A percentile compares a stretch with the other conserved stretches of the same genome.
phyloP scores from a whole-genome alignment of 441 rosid species.

The Pelargonium citronellum region DNA sequence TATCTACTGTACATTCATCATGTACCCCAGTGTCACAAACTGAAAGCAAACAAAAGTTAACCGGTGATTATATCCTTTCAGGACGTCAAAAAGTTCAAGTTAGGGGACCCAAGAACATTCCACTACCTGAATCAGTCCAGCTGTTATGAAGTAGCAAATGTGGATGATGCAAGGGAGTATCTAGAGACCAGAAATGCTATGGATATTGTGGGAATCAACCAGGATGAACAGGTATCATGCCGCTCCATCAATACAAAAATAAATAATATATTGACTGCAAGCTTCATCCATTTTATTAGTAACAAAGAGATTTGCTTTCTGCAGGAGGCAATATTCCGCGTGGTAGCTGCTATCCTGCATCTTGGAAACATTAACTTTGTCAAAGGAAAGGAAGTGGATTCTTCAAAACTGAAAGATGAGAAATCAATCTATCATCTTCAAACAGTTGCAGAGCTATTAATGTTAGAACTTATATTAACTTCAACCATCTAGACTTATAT shows the following conservation, averaged over 20 bases:
- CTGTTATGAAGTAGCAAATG: conserved; percentile 76
- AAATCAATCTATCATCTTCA: conserved; percentile 80
- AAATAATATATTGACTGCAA: conserved; percentile 20
- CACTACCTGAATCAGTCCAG: conserved; percentile 92
- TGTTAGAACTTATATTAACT: conserved; percentile 26
- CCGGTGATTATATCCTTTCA: conserved; percentile 29
- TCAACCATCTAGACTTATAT: conserved; percentile 6
- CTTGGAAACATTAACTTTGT: conserved; percentile 90
- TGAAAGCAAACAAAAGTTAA: conserved; percentile 8
- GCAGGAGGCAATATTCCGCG: conserved; percentile 93
- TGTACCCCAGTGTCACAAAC: conserved; percentile 14
- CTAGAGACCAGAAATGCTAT: conserved; percentile 97
- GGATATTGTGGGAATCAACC: conserved; percentile 97
- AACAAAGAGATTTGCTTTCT: conserved; percentile 22
- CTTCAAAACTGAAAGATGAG: conserved; percentile 89
- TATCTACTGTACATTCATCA: conserved; percentile 31
- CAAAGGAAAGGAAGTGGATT: conserved; percentile 84
- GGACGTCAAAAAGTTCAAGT: conserved; percentile 80
- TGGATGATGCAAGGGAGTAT: conserved; percentile 86
- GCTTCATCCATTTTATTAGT: conserved; percentile 29
- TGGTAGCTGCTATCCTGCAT: conserved; percentile 94
- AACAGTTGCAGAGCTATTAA: conserved; percentile 76
- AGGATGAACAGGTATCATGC: conserved; percentile 80
- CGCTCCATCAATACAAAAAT: conserved; percentile 21
- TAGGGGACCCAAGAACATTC: conserved; percentile 61